Evolutionary conservation across 2,329 filamentous ascomycete genomes (phyloP).

Genomic region (Annulohypoxylon truncatum): DNA sequence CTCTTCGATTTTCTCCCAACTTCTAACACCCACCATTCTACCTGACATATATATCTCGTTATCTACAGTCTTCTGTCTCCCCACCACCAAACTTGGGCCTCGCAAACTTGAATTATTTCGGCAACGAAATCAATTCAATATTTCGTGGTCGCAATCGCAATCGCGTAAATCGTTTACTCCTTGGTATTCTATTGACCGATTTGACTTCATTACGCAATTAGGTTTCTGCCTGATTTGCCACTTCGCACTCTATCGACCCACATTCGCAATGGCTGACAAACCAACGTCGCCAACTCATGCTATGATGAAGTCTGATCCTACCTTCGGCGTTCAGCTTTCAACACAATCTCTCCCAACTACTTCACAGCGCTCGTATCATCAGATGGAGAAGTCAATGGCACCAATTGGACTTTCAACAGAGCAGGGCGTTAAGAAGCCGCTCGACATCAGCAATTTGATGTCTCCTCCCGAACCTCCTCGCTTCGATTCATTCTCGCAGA

Average conservation of each 20-base stretch:
- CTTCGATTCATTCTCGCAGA: constrained; percentile 63
- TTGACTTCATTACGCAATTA: constrained; percentile 42
- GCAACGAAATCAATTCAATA: constrained; percentile 3
- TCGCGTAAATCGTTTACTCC: constrained; percentile 24
- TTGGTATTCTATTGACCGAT: constrained; percentile 36
- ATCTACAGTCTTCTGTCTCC: constrained; percentile 7
- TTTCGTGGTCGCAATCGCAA: constrained; percentile 14
- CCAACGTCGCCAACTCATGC: constrained; percentile 38
- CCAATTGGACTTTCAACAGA: constrained; percentile 28
- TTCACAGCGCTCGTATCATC: constrained; percentile 13
- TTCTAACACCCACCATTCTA: constrained; percentile 30
- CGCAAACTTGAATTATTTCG: constrained; percentile 18
- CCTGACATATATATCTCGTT: constrained; percentile 24
- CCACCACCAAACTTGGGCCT: constrained; percentile 4
- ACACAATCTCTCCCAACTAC: constrained; percentile 24
- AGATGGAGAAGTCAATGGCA: constrained; percentile 38
- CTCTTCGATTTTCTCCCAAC: constrained; percentile 39
- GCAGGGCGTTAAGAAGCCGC: constrained; percentile 53
- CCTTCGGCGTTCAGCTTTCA: constrained; percentile 34
- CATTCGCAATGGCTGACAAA: constrained; percentile 49
- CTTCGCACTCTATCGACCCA: constrained; percentile 34
- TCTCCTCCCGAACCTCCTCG: constrained; percentile 69
- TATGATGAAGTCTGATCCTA: constrained; percentile 34
- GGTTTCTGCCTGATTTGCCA: constrained; percentile 48
- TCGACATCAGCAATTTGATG: constrained; percentile 68